phyloP scores from a whole-genome alignment of 768 basidiomycete species.

The Imleria badia region DNA sequence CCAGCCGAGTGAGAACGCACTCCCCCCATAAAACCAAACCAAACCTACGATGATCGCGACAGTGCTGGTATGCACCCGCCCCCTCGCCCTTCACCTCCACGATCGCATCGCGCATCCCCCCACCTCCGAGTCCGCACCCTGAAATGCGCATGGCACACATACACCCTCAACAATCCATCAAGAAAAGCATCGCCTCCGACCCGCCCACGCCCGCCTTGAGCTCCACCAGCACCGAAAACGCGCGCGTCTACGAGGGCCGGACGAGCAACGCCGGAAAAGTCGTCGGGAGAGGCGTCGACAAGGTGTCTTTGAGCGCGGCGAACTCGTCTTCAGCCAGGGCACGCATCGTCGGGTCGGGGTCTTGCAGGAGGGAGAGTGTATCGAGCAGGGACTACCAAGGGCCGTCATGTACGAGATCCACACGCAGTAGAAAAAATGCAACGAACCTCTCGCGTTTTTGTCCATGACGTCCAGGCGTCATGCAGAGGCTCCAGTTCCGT shows the following conservation, averaged over 20 bases:
- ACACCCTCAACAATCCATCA: slow-evolving; percentile 81
- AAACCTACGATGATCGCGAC: slow-evolving; percentile 76
- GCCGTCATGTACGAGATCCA: slow-evolving; percentile 9
- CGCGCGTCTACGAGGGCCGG: slow-evolving; percentile 63
- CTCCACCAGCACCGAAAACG: slow-evolving; percentile 81
- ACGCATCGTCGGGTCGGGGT: slow-evolving; percentile 76
- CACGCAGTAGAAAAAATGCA: not conserved
- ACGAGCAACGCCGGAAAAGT: slow-evolving; percentile 73
- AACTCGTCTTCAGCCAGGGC: slow-evolving; percentile 72
- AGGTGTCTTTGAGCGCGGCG: slow-evolving; percentile 38
- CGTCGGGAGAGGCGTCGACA: slow-evolving; percentile 27
- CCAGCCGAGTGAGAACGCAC: not conserved
- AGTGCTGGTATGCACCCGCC: slow-evolving; percentile 89
- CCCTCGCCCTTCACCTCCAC: slow-evolving; percentile 77
- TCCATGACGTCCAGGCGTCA: slow-evolving; percentile 68
- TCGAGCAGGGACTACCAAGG: slow-evolving; percentile 64
- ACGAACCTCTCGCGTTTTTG: slow-evolving; percentile 54
- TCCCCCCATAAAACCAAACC: not conserved
- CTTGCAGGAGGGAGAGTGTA: slow-evolving; percentile 58
- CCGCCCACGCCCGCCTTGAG: slow-evolving; percentile 94
- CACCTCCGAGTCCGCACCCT: slow-evolving; percentile 56
- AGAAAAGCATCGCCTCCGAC: slow-evolving; percentile 81
- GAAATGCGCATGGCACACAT: slow-evolving; percentile 61
- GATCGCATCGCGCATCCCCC: slow-evolving; percentile 75
- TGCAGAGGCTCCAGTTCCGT: slow-evolving; percentile 71